Percentiles rank a stretch among this genome's conserved stretches.
These are phyloP conservation scores for Penicillium sclerotigenum DNA, from an alignment of 2,329 filamentous ascomycete species.

Conservation along the genomic window DNA sequence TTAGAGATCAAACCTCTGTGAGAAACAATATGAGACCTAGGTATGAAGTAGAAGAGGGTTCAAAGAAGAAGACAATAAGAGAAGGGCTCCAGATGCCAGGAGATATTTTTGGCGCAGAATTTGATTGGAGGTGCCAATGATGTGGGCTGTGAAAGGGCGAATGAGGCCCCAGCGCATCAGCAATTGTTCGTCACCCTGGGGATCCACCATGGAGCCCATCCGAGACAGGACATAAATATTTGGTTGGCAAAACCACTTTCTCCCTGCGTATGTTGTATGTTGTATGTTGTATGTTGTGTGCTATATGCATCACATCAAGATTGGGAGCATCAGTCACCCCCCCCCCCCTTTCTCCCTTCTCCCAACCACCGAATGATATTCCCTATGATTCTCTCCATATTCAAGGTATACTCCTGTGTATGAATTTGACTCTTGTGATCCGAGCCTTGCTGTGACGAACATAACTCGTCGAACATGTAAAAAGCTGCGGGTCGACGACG, in stretches of 20 bases:
- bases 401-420: neutral
- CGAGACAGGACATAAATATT: neutral
- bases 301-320: too few relatives aligned
- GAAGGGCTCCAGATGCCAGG: constrained; percentile 10
- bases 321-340: too few relatives aligned
- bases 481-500: constrained; percentile 17
- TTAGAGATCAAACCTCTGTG: neutral
- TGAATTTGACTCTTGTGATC: constrained; percentile 8
- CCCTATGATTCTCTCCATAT: neutral
- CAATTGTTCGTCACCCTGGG: constrained; percentile 19
- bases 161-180: constrained; percentile 8
- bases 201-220: constrained; percentile 12
- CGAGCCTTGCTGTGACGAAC: constrained; percentile 7
- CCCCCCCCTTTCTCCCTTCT: constrained; percentile 5
- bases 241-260: neutral
- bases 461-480: constrained; percentile 19
- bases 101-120: constrained; percentile 26
- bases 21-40: neutral
- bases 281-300: too few relatives aligned
- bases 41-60: neutral
- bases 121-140: constrained; percentile 21
- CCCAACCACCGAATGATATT: neutral
- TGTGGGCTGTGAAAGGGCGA: constrained; percentile 14
- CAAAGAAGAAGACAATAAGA: constrained; percentile 2
- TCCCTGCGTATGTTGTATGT: constrained; percentile 8